Conservation (phyloP, 1,284 basidiomycete species). For the Pseudozyma sp. region DNA sequence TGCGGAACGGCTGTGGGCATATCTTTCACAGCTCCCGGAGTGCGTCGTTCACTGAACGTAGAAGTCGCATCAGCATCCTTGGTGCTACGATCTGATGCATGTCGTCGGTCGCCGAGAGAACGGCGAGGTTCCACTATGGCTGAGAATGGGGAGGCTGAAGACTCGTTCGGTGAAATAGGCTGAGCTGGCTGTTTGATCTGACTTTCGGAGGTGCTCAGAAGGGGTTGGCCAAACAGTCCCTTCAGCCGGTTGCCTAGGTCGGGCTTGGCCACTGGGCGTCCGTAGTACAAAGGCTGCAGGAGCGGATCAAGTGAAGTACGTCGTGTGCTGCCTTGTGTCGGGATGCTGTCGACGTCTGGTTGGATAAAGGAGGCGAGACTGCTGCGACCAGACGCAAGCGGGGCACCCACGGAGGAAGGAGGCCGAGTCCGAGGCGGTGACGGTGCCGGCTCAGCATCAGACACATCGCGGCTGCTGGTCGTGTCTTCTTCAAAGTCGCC, state of each 20-base stretch:
- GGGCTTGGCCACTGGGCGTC: constrained; percentile 5
- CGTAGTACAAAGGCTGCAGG: constrained; percentile 29
- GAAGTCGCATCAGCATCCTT: not conserved
- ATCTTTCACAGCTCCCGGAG: not conserved
- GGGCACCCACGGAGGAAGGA: not conserved
- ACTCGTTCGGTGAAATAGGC: not conserved
- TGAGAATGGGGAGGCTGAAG: not conserved
- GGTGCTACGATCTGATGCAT: not conserved
- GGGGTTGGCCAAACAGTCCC: constrained; percentile 49
- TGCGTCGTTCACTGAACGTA: not conserved
- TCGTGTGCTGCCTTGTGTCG: not conserved
- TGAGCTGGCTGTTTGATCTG: not conserved
- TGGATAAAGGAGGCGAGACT: constrained; percentile 1
- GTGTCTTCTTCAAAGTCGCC: constrained; percentile 49
- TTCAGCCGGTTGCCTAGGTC: constrained; percentile 40
- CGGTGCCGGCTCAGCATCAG: constrained; percentile 16
- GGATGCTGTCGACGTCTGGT: not conserved
- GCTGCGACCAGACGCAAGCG: not conserved
- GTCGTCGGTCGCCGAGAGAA: constrained; percentile 4
- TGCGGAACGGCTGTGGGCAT: not conserved
- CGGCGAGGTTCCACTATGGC: not conserved
- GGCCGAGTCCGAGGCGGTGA: not conserved
- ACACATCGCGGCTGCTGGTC: constrained; percentile 46
- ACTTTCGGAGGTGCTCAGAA: constrained; percentile 17
- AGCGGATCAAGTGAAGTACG: constrained; percentile 31